Evolutionary conservation across 768 basidiomycete genomes (phyloP).

Genomic region (Leccinum aurantiacum): DNA sequence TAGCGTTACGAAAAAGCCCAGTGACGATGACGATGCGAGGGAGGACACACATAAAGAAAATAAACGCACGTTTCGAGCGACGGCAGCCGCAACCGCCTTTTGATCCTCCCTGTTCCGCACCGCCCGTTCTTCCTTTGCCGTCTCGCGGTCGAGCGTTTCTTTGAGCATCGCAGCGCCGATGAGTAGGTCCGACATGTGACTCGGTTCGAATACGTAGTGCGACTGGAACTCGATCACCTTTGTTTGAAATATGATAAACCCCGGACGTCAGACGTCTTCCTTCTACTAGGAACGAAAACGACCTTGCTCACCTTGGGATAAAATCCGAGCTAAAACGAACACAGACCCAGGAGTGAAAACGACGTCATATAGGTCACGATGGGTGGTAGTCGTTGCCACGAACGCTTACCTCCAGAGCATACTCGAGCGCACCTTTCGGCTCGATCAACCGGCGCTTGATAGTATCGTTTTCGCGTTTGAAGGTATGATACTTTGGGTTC

Average conservation of each 20-base stretch:
- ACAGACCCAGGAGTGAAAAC: not conserved
- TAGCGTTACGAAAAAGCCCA: not conserved
- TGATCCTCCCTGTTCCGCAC: constrained; percentile 51
- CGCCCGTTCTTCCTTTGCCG: constrained; percentile 45
- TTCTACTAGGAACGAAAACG: not conserved
- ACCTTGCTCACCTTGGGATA: constrained; percentile 52
- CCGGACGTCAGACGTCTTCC: not conserved
- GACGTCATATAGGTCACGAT: not conserved
- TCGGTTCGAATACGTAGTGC: constrained; percentile 61
- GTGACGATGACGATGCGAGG: not conserved
- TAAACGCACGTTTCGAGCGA: constrained; percentile 51
- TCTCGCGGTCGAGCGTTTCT: constrained; percentile 58
- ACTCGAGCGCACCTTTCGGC: constrained; percentile 72
- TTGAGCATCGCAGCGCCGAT: constrained; percentile 65
- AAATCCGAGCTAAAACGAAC: constrained; percentile 62
- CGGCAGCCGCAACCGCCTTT: constrained; percentile 56
- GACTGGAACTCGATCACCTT: constrained; percentile 76
- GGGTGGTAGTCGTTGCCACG: not conserved
- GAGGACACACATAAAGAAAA: not conserved
- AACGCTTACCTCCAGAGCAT: constrained; percentile 69
- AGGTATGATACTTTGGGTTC: constrained; percentile 67
- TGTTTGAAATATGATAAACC: not conserved
- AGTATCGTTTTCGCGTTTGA: constrained; percentile 71
- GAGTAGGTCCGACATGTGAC: constrained; percentile 51
- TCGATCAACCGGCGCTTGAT: constrained; percentile 70